Percentiles rank a stretch among this genome's conserved stretches.
phyloP scores from a whole-genome alignment of 805 yeast genomes.

The Candida chauliodis region DNA sequence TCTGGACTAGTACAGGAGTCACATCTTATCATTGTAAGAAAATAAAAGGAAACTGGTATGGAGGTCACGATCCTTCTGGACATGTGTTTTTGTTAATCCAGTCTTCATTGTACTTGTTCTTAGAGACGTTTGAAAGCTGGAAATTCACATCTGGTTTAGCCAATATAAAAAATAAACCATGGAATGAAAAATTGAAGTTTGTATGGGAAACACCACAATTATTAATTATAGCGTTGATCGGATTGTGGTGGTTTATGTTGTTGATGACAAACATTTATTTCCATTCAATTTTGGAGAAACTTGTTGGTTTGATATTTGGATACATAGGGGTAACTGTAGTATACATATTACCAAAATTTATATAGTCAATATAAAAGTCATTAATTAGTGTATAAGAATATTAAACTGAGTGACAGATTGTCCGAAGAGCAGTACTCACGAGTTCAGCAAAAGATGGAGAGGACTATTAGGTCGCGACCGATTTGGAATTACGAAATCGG shows the following conservation, averaged over 20 bases:
- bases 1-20: conserved; percentile 12
- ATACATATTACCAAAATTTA: conserved; percentile 36
- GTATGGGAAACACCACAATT: conserved; percentile 22
- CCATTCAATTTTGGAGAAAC: conserved; percentile 75
- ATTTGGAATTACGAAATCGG: no score
- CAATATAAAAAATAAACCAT: background rate
- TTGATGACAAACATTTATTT: conserved; percentile 79
- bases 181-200: background rate
- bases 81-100: conserved; percentile 79
- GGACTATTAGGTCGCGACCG: no score
- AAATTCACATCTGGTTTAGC: background rate
- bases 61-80: conserved; percentile 97
- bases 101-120: conserved; percentile 59
- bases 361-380: background rate
- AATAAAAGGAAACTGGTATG: conserved; percentile 62
- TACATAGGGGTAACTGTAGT: conserved; percentile 46
- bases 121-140: conserved; percentile 51
- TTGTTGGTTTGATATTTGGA: conserved; percentile 67
- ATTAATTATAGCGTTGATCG: conserved; percentile 22
- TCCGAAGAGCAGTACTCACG: no score
- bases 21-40: conserved; percentile 34
- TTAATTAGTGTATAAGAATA: no score
- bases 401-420: no score
- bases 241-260: conserved; percentile 83
- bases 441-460: no score